Percentiles rank a stretch among this genome's conserved stretches.
Evolutionary conservation across 768 basidiomycete species (phyloP).

Genomic region (Punctularia strigosozonata): DNA sequence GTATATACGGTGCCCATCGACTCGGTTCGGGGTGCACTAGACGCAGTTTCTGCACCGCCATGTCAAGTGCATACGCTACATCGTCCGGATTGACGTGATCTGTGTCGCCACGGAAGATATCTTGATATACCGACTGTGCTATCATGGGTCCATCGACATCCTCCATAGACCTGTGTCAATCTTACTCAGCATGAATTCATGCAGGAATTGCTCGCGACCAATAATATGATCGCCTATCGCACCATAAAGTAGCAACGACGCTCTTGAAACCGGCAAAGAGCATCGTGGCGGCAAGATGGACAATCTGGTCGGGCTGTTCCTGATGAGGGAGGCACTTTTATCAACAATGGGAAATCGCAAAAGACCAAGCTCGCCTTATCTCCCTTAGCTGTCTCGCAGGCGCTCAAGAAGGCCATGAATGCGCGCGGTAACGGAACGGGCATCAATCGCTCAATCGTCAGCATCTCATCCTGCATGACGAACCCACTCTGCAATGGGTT

Average conservation of each 20-base stretch:
- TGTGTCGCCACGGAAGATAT: background rate
- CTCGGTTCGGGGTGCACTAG: background rate
- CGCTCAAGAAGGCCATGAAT: constrained; percentile 10
- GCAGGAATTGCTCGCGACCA: too few relatives aligned
- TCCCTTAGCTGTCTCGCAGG: constrained; percentile 9
- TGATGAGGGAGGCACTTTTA: too few relatives aligned
- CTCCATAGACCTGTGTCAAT: too few relatives aligned
- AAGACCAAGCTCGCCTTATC: too few relatives aligned
- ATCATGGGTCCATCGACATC: background rate
- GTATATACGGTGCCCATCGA: background rate
- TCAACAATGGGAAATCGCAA: too few relatives aligned
- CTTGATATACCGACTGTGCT: background rate
- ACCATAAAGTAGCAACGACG: constrained; percentile 6
- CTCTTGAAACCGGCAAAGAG: constrained; percentile 2
- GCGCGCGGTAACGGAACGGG: background rate
- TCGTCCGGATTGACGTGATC: background rate
- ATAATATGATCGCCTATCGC: too few relatives aligned
- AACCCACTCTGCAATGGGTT: constrained; percentile 6
- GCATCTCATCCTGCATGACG: constrained; percentile 4
- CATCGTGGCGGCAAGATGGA: constrained; percentile 6
- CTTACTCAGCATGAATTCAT: too few relatives aligned
- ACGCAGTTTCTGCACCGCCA: background rate
- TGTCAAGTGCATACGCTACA: background rate
- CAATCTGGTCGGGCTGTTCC: constrained; percentile 4
- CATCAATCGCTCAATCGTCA: constrained; percentile 4